phyloP scores from a whole-genome alignment of 169 alveolate genomes.

The Miamiensis avidus region DNA sequence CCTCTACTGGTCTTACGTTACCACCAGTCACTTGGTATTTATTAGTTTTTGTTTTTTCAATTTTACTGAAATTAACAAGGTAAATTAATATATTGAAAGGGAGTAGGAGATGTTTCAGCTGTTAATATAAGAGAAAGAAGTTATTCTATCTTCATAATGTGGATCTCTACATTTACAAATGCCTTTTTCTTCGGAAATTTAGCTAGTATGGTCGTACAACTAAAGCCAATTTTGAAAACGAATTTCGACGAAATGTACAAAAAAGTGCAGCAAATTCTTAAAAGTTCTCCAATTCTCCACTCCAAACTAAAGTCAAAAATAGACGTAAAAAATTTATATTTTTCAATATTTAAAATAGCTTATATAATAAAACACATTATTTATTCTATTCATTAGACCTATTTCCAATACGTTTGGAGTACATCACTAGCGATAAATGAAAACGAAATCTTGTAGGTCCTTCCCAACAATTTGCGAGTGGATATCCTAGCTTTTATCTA shows the following conservation, averaged over 20 bases:
- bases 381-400: background rate
- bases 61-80: no score
- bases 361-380: no score
- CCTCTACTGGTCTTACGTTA: conserved; percentile 9
- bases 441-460: background rate
- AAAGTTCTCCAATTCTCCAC: background rate
- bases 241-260: conserved; percentile 7
- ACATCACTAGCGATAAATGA: conserved; percentile 7
- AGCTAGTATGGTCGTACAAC: background rate
- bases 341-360: no score
- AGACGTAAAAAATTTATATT: background rate
- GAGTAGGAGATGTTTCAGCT: conserved; percentile 21
- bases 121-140: conserved; percentile 15
- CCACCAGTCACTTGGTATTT: conserved; percentile 6
- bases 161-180: background rate
- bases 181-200: conserved; percentile 10
- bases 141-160: conserved; percentile 2
- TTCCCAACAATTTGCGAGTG: background rate
- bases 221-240: background rate
- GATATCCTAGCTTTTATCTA: background rate
- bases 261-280: background rate
- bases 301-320: background rate
- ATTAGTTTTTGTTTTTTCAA: no score
- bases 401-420: conserved; percentile 3
- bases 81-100: no score